Conservation (phyloP, 2,329 filamentous ascomycete species). For the Fusarium sacchari region DNA sequence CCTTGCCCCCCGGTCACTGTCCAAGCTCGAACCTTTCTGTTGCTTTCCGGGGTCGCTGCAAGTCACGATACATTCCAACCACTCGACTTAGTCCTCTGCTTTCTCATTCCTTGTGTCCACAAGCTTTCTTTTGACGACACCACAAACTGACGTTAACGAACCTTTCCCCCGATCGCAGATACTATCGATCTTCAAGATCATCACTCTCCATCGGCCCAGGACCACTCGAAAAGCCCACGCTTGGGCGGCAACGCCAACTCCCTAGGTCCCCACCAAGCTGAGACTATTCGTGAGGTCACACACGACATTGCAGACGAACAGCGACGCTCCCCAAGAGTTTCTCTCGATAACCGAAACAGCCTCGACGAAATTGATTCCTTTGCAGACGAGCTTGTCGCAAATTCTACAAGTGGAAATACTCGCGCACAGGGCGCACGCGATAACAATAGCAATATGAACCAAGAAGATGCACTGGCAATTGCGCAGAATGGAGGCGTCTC, state of each 20-base stretch:
- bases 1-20: slow-evolving; percentile 33
- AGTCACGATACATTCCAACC: slow-evolving; percentile 44
- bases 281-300: slow-evolving; percentile 82
- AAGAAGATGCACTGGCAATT: slow-evolving; percentile 68
- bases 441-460: slow-evolving; percentile 49
- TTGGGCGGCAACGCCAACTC: slow-evolving; percentile 51
- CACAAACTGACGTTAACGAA: slow-evolving; percentile 33
- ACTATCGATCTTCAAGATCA: slow-evolving; percentile 94
- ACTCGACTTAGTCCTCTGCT: slow-evolving; percentile 31
- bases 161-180: slow-evolving; percentile 64
- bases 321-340: slow-evolving; percentile 69
- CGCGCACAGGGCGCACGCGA: slow-evolving; percentile 26
- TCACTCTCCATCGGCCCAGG: slow-evolving; percentile 82
- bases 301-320: slow-evolving; percentile 81
- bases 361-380: slow-evolving; percentile 57
- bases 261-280: slow-evolving; percentile 85
- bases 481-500: slow-evolving; percentile 69
- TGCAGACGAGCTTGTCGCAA: slow-evolving; percentile 56
- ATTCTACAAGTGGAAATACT: slow-evolving; percentile 47
- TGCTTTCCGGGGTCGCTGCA: slow-evolving; percentile 26
- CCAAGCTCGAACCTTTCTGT: slow-evolving; percentile 31
- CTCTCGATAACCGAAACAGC: slow-evolving; percentile 58
- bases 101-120: slow-evolving; percentile 27
- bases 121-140: slow-evolving; percentile 15
- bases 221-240: slow-evolving; percentile 64